Conservation (phyloP, 768 basidiomycete genomes). For the Leccinum imitatum region DNA sequence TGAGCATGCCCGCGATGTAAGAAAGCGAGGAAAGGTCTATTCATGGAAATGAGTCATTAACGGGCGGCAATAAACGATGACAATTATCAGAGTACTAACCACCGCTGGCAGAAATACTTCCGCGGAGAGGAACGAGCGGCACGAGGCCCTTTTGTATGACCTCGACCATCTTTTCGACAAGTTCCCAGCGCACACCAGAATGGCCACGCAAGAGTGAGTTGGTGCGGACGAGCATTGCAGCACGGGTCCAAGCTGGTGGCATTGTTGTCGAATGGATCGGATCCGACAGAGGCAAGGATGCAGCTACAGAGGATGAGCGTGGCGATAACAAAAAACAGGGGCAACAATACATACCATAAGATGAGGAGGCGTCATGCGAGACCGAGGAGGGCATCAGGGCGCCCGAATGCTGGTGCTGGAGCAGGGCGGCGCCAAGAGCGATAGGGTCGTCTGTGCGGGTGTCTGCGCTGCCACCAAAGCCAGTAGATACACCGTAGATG, state of each 20-base stretch:
- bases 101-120: constrained; percentile 82
- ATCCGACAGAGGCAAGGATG: constrained; percentile 64
- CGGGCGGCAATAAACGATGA: neutral
- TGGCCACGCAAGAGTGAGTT: constrained; percentile 89
- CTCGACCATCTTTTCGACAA: constrained; percentile 75
- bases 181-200: constrained; percentile 79
- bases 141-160: constrained; percentile 72
- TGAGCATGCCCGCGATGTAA: constrained; percentile 78
- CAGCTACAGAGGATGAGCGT: constrained; percentile 3
- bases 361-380: neutral
- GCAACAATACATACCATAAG: constrained; percentile 6
- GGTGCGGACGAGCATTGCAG: constrained; percentile 82
- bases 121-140: constrained; percentile 78
- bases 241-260: constrained; percentile 88
- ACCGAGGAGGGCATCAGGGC: constrained; percentile 58
- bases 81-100: constrained; percentile 39
- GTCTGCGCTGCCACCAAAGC: constrained; percentile 88
- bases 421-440: constrained; percentile 75
- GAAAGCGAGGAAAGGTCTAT: constrained; percentile 76
- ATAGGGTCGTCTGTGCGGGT: constrained; percentile 76
- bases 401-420: constrained; percentile 81
- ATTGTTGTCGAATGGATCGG: constrained; percentile 67
- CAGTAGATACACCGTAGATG: constrained; percentile 82
- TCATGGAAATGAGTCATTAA: constrained; percentile 6
- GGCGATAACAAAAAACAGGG: no score